These are phyloP conservation scores for Tausonia pullulans DNA, from an alignment of 1,284 basidiomycete species.

Conservation along the genomic window DNA sequence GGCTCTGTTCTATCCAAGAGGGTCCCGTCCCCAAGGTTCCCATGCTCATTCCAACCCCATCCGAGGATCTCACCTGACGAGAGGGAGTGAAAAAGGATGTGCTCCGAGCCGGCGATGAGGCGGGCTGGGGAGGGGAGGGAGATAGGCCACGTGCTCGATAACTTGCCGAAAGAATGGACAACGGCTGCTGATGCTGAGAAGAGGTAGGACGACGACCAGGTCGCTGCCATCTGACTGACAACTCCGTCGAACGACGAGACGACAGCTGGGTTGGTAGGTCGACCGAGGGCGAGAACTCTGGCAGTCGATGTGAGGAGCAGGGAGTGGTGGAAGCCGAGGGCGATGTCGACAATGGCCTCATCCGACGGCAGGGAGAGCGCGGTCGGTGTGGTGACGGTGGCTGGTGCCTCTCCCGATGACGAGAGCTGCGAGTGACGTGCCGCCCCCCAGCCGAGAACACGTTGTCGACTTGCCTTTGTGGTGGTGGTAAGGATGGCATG, in stretches of 20 bases:
- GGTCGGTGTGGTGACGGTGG: constrained; percentile 25
- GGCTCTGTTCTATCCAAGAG: constrained; percentile 4
- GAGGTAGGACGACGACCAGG: constrained; percentile 72
- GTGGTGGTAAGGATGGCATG: constrained; percentile 49
- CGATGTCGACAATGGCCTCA: constrained; percentile 20
- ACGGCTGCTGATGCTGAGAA: constrained; percentile 23
- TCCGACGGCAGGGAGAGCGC: background rate
- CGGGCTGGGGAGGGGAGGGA: background rate
- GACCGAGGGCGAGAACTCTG: constrained; percentile 8
- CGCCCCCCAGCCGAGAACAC: constrained; percentile 68
- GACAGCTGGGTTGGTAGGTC: background rate
- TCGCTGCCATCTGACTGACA: constrained; percentile 24
- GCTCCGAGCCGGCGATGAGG: constrained; percentile 11
- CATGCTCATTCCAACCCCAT: constrained; percentile 96
- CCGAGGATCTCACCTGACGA: constrained; percentile 47
- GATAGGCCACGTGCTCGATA: background rate
- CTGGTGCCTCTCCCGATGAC: constrained; percentile 1
- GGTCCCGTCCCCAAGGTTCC: constrained; percentile 56
- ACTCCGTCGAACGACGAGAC: background rate
- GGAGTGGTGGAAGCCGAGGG: constrained; percentile 62
- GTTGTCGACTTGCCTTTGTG: constrained; percentile 15
- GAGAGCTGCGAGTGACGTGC: constrained; percentile 57
- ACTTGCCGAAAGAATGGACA: constrained; percentile 50
- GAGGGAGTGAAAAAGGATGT: background rate
- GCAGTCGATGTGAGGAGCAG: constrained; percentile 46